phyloP scores from a whole-genome alignment of 2,329 filamentous ascomycete genomes.

The Scolecobasidium constrictum region DNA sequence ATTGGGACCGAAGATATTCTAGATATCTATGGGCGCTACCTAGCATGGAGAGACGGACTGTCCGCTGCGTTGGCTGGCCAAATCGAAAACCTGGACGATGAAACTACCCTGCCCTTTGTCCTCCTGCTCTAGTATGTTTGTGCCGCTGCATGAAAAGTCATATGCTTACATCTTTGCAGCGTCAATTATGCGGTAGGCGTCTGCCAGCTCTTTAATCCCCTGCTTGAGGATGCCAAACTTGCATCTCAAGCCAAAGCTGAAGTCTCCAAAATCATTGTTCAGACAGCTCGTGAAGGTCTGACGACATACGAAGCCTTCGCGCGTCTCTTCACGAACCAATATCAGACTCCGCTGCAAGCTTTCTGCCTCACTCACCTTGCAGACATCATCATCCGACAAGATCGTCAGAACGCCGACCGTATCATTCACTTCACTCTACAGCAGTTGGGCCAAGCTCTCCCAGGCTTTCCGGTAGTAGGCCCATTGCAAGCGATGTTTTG shows the following conservation, averaged over 20 bases:
- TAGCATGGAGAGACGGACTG: constrained; percentile 15
- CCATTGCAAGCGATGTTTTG: constrained; percentile 18
- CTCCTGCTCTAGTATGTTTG: constrained; percentile 17
- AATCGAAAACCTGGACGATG: neutral
- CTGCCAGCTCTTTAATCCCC: constrained; percentile 17
- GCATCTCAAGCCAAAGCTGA: constrained; percentile 11
- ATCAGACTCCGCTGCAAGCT: constrained; percentile 15
- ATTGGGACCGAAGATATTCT: constrained; percentile 14
- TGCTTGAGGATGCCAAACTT: constrained; percentile 14
- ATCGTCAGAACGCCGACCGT: constrained; percentile 9
- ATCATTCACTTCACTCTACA: constrained; percentile 15
- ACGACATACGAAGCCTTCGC: constrained; percentile 13
- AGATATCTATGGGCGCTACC: constrained; percentile 13
- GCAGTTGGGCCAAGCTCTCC: constrained; percentile 13
- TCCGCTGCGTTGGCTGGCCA: constrained; percentile 10
- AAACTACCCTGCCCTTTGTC: constrained; percentile 17
- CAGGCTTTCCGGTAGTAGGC: constrained; percentile 17
- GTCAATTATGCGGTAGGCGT: constrained; percentile 17
- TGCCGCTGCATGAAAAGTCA: no score
- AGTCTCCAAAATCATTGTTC: constrained; percentile 12
- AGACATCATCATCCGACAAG: constrained; percentile 14
- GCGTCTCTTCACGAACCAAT: constrained; percentile 15
- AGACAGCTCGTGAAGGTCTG: constrained; percentile 15
- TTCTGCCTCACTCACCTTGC: constrained; percentile 18
- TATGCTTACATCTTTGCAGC: no score